Evolutionary conservation across 192 early-diverging fungal genomes (phyloP).

Genomic region (Diversispora epigaea): DNA sequence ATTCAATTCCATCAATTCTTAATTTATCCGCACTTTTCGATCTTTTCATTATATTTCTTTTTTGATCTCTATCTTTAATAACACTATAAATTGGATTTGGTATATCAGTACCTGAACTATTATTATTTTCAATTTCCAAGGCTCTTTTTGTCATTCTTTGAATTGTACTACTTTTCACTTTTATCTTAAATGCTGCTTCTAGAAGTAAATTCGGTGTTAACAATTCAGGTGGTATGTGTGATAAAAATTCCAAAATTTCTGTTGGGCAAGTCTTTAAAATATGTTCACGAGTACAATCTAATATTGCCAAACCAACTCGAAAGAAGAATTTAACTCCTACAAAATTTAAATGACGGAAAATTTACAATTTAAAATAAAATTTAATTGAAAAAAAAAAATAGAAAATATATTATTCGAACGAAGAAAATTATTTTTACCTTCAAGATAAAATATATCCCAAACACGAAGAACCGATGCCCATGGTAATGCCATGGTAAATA

Average conservation of each 20-base stretch:
- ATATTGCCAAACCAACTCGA: constrained; percentile 75
- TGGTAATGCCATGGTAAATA: constrained; percentile 83
- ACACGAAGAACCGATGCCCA: constrained; percentile 86
- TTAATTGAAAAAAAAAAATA: not conserved
- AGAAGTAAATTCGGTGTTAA: constrained; percentile 64
- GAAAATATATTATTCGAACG: not conserved
- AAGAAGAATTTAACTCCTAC: constrained; percentile 81
- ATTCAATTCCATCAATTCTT: constrained; percentile 30
- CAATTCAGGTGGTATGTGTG: constrained; percentile 74
- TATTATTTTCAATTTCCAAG: constrained; percentile 5
- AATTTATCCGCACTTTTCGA: not conserved
- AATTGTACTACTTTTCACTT: constrained; percentile 42
- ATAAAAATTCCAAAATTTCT: constrained; percentile 72
- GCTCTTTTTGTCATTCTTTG: constrained; percentile 5
- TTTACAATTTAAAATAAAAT: not conserved
- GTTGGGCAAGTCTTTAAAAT: constrained; percentile 76
- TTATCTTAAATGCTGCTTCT: constrained; percentile 68
- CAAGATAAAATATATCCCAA: constrained; percentile 90
- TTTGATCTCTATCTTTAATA: not conserved
- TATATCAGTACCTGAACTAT: not conserved
- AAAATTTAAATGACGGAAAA: not conserved
- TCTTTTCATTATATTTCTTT: not conserved
- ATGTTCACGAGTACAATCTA: constrained; percentile 59
- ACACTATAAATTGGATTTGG: not conserved
- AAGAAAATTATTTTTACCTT: constrained; percentile 55